Conservation (phyloP, 306 rosid genomes). For the Malus asiatica region DNA sequence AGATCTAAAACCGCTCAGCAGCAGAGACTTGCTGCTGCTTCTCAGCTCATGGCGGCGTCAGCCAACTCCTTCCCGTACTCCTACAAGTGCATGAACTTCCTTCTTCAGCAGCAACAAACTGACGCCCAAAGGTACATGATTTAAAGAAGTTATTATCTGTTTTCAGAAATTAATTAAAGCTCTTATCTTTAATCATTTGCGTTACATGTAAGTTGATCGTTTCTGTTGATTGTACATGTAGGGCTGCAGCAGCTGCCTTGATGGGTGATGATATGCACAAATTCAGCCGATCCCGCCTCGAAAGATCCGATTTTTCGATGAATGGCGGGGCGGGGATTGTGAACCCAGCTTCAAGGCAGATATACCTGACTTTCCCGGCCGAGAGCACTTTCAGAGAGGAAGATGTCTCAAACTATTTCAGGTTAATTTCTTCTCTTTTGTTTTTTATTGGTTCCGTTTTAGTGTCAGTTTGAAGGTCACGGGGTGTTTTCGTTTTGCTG, state of each 20-base stretch:
- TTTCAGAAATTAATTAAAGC: background rate
- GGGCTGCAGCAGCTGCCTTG: slow-evolving; percentile 86
- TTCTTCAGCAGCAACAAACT: slow-evolving; percentile 72
- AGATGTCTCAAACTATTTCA: slow-evolving; percentile 93
- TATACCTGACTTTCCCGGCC: slow-evolving; percentile 95
- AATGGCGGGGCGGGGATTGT: slow-evolving; percentile 56
- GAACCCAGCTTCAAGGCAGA: slow-evolving; percentile 90
- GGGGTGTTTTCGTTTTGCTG: background rate
- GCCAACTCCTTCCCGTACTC: slow-evolving; percentile 65
- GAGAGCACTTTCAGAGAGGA: slow-evolving; percentile 97
- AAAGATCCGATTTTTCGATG: slow-evolving; percentile 57
- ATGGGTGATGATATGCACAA: slow-evolving; percentile 83
- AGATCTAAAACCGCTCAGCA: slow-evolving; percentile 81
- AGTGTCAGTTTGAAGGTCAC: background rate
- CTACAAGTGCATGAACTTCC: slow-evolving; percentile 62
- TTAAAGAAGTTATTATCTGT: background rate
- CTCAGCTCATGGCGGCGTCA: slow-evolving; percentile 87
- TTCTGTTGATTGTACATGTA: slow-evolving; percentile 10
- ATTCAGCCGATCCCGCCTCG: slow-evolving; percentile 62
- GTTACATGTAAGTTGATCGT: background rate
- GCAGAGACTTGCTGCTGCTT: slow-evolving; percentile 69
- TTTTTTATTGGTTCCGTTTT: background rate
- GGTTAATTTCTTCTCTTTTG: slow-evolving; percentile 28
- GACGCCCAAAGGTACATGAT: slow-evolving; percentile 61
- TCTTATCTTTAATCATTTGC: background rate